Evolutionary conservation across 1,284 basidiomycete species (phyloP), one percentile per base, ranked within the genome.

Genomic region (Cryptococcus depauperatus): DNA sequence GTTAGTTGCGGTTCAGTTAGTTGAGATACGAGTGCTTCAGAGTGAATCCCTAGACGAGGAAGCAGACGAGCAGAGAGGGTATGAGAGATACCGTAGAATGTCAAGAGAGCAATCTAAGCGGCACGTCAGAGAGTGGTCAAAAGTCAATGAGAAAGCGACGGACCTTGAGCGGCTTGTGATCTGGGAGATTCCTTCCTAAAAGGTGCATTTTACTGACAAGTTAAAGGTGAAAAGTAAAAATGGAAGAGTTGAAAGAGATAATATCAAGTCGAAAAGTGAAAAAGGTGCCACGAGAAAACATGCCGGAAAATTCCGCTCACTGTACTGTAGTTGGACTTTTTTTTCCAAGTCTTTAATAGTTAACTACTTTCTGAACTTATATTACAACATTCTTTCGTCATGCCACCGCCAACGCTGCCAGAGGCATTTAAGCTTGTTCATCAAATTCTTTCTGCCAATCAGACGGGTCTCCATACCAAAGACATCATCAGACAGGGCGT

Each of bases 1-100:
- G 76, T 77, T 48, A 77, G 64, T 64, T 78, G 77, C 4, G 69
- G 59, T 57, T 78, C 76, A 16, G 73, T 68, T 30, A 75, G 33
- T 66, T 65, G 45, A 57, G 71, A 39, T 45, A 69, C 47, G 68
- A 70, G 35, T 50, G 70, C 53, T 63, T 68, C 39, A 57, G 63
- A 53, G 60, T 76, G 76, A 49, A 78, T 71, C 29, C 70, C 68
- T 4, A 77, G 69, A 16, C 76, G 66, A 1, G 75, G 74, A 51
- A 76, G 73, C 14, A 77, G 68, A 5, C 69, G 68, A 3, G 61
- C 52, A 2, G 76, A 65, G 9, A 70, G 72, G 29, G 59, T 50
- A 48, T 76, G 68, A 4, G 66, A 70, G 46, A 78, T 71, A 39
- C 77, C 77, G 60, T 76, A 74, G 58, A 77, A 77, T 30, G 70